phyloP scores from a whole-genome alignment of 768 basidiomycete species.

The Neoboletus brunneissimus region DNA sequence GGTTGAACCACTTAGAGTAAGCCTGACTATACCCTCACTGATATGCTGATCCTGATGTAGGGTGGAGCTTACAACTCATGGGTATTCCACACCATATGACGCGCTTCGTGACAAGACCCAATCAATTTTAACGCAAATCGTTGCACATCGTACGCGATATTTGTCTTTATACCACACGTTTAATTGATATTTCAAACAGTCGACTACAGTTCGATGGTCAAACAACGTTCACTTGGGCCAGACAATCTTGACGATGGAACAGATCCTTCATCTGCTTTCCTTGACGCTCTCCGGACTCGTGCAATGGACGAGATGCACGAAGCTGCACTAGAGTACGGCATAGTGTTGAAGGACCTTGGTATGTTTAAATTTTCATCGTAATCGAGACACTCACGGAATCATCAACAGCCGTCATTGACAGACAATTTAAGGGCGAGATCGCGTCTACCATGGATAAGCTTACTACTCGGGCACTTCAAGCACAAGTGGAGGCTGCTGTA shows the following conservation, averaged over 20 bases:
- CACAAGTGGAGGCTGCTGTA: conserved; percentile 84
- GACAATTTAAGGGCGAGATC: conserved; percentile 88
- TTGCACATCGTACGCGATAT: conserved; percentile 62
- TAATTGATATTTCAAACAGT: conserved; percentile 28
- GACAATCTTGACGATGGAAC: conserved; percentile 69
- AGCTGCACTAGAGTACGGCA: conserved; percentile 82
- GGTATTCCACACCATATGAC: conserved; percentile 81
- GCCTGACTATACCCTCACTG: background rate
- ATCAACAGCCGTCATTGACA: conserved; percentile 70
- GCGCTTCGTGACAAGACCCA: conserved; percentile 80
- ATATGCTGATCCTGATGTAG: conserved; percentile 39
- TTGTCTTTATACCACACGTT: background rate
- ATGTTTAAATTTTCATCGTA: conserved; percentile 12
- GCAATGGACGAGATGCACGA: conserved; percentile 86
- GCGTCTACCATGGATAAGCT: conserved; percentile 83
- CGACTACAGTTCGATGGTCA: conserved; percentile 64
- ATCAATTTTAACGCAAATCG: conserved; percentile 83
- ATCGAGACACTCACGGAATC: conserved; percentile 2
- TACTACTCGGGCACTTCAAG: conserved; percentile 79
- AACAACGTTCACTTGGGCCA: conserved; percentile 75
- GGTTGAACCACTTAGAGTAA: conserved; percentile 47
- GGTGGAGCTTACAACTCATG: conserved; percentile 72
- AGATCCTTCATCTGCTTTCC: conserved; percentile 71
- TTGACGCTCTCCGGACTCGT: conserved; percentile 76
- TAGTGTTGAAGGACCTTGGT: conserved; percentile 78